A percentile compares a stretch with the other conserved stretches of the same genome.
Evolutionary conservation across 192 early-diverging fungal genomes (phyloP).

Genomic region (Funneliformis geosporum): DNA sequence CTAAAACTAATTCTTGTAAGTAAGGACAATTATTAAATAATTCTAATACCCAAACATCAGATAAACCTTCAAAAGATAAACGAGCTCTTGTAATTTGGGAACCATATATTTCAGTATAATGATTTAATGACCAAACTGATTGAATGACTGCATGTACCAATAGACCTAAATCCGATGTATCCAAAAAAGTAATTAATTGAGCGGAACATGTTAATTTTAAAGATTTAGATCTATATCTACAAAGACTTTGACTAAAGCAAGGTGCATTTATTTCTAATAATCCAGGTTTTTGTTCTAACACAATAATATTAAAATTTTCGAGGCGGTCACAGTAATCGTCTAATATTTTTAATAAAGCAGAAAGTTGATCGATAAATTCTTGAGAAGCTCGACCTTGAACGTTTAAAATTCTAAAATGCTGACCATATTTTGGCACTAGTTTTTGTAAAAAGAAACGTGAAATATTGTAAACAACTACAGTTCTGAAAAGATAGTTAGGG

Average conservation of each 20-base stretch:
- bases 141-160: conserved; percentile 16
- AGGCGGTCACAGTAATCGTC: background rate
- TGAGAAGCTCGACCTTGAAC: conserved; percentile 13
- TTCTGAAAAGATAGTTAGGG: background rate
- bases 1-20: conserved; percentile 16
- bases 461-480: conserved; percentile 14
- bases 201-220: conserved; percentile 16
- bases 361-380: conserved; percentile 2
- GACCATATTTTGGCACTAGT: background rate
- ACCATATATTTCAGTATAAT: conserved; percentile 13
- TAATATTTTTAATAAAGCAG: background rate
- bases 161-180: background rate
- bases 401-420: background rate
- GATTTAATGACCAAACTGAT: conserved; percentile 4
- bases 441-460: conserved; percentile 7
- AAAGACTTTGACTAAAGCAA: background rate
- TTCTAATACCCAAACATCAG: background rate
- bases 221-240: background rate
- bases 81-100: conserved; percentile 3
- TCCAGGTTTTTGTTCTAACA: conserved; percentile 14
- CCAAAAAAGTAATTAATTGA: conserved; percentile 6
- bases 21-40: background rate
- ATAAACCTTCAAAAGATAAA: conserved; percentile 7
- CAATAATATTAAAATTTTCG: conserved; percentile 12
- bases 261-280: conserved; percentile 15